Percentiles rank a stretch among this genome's conserved stretches.
phyloP scores from a whole-genome alignment of 345 rosid species.

The Brassica carinata region DNA sequence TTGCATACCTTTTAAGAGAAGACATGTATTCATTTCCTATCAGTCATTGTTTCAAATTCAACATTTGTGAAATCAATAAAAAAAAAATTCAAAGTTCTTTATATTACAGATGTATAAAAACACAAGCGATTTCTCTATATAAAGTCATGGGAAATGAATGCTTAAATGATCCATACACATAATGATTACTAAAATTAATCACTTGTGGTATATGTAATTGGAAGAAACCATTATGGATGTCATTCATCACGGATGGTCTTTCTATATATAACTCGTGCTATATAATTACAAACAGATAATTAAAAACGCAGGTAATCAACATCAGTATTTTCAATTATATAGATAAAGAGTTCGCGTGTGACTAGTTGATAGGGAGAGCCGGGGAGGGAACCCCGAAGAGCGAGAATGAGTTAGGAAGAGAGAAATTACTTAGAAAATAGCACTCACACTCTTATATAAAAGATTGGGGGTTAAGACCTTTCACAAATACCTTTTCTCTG shows the following conservation, averaged over 20 bases:
- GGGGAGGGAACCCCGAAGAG: background rate
- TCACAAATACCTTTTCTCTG: slow-evolving; percentile 2
- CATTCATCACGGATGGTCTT: background rate
- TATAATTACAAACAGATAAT: background rate
- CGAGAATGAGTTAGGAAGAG: background rate
- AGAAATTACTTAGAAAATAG: background rate
- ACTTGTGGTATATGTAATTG: background rate
- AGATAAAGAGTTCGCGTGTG: background rate
- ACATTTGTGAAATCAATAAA: background rate
- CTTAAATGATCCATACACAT: background rate
- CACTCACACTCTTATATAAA: background rate
- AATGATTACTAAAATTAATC: background rate
- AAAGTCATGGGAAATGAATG: background rate
- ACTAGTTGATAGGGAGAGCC: background rate
- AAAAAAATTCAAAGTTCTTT: background rate
- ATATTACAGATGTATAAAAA: background rate
- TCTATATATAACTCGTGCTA: background rate
- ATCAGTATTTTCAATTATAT: slow-evolving; percentile 3
- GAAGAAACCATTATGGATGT: background rate
- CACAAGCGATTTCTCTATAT: background rate
- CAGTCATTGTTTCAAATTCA: background rate
- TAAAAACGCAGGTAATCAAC: background rate
- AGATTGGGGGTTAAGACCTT: background rate
- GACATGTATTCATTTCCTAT: background rate
- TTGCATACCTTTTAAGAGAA: background rate